Conservation (phyloP, 257 asterid species). For the Ehretia macrophylla region DNA sequence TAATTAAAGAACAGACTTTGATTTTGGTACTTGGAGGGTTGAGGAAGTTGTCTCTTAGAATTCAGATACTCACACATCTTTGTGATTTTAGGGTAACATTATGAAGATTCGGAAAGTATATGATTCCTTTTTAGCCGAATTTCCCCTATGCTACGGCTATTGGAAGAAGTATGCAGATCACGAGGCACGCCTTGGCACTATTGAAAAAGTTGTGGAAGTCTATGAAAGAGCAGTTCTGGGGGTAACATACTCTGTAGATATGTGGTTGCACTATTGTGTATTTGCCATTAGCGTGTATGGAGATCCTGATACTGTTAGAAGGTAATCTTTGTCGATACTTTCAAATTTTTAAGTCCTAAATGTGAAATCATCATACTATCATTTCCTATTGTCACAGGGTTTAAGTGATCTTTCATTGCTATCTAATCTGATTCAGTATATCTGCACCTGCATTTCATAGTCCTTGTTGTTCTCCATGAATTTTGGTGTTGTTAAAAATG, state of each 20-base stretch:
- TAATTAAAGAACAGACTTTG: neutral
- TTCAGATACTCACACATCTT: slow-evolving; percentile 1
- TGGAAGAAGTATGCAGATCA: slow-evolving; percentile 99
- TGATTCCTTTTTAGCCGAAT: slow-evolving; percentile 88
- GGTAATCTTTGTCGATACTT: slow-evolving; percentile 47
- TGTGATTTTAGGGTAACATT: slow-evolving; percentile 54
- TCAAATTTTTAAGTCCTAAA: slow-evolving; percentile 21
- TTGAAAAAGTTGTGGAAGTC: slow-evolving; percentile 87
- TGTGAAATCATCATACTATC: slow-evolving; percentile 28
- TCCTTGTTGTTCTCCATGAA: slow-evolving; percentile 61
- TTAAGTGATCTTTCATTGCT: slow-evolving; percentile 40
- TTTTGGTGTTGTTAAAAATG: slow-evolving; percentile 59
- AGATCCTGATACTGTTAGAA: slow-evolving; percentile 83
- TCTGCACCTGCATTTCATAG: slow-evolving; percentile 61
- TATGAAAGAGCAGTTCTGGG: slow-evolving; percentile 96
- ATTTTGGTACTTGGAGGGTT: neutral
- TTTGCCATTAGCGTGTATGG: slow-evolving; percentile 82
- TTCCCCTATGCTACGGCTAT: slow-evolving; percentile 96
- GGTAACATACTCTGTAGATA: slow-evolving; percentile 96
- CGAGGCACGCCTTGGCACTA: slow-evolving; percentile 80
- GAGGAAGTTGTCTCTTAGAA: slow-evolving; percentile 1
- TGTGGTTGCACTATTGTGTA: slow-evolving; percentile 96
- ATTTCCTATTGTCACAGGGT: slow-evolving; percentile 31
- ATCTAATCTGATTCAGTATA: slow-evolving; percentile 59
- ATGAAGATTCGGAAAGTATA: slow-evolving; percentile 76